These are phyloP conservation scores for Xylaria sp. DNA, from an alignment of 2,329 filamentous ascomycete genomes.

Conservation along the genomic window DNA sequence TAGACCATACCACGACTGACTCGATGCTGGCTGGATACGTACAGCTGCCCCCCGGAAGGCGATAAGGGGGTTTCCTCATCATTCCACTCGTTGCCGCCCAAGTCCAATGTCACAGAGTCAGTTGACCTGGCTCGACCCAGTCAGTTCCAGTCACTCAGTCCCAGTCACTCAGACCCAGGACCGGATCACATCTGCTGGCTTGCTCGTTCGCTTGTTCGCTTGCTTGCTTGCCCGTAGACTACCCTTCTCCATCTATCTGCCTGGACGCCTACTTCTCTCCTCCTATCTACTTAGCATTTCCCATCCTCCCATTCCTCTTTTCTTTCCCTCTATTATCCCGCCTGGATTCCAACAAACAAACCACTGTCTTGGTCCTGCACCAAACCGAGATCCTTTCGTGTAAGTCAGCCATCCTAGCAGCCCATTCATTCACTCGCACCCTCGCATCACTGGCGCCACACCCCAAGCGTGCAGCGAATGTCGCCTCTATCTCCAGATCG, in stretches of 20 bases:
- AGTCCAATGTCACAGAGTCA: constrained; percentile 25
- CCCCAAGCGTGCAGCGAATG: not conserved
- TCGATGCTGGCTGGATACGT: too few species aligned
- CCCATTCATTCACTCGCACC: not conserved
- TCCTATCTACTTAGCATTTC: not conserved
- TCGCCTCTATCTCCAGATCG: not conserved
- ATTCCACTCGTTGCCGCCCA: constrained; percentile 19
- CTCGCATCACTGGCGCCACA: constrained; percentile 11
- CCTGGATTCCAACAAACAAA: not conserved
- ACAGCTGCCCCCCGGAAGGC: too few species aligned
- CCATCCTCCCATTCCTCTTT: not conserved
- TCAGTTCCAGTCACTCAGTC: not conserved
- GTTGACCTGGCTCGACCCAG: constrained; percentile 15
- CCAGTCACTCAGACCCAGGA: constrained; percentile 16
- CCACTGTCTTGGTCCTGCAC: constrained; percentile 6
- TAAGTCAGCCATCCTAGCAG: constrained; percentile 8
- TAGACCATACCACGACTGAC: too few species aligned
- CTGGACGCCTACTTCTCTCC: not conserved
- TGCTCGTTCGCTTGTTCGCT: not conserved
- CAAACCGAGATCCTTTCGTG: constrained; percentile 4
- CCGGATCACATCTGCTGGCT: not conserved
- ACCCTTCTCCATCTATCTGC: too few species aligned
- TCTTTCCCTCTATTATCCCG: not conserved
- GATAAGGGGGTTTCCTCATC: constrained; percentile 13
- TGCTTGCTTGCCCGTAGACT: too few species aligned